These are phyloP conservation scores for Carallia pectinifolia DNA, from an alignment of 345 rosid species.

Conservation along the genomic window DNA sequence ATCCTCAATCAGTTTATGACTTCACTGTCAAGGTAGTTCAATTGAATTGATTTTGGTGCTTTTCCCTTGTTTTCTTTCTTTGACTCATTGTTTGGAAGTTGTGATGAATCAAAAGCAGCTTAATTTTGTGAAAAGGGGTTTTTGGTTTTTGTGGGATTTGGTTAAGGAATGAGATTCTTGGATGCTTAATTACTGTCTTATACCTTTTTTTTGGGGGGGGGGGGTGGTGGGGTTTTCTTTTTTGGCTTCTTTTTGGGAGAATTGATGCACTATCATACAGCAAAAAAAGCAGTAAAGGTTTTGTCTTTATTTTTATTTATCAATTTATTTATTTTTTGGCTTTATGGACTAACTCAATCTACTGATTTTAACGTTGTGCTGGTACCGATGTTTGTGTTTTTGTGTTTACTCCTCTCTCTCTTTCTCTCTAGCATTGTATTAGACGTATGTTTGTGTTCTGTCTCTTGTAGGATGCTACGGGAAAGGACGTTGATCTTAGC, in stretches of 20 bases:
- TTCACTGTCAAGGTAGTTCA: slow-evolving; percentile 76
- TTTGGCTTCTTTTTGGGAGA: not conserved
- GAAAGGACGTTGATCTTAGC: slow-evolving; percentile 70
- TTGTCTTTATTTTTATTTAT: no score
- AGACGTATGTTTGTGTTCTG: not conserved
- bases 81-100: not conserved
- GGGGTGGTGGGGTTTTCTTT: not conserved
- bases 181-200: not conserved
- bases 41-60: not conserved
- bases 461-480: slow-evolving; percentile 65
- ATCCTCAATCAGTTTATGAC: slow-evolving; percentile 54
- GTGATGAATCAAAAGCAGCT: not conserved
- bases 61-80: not conserved
- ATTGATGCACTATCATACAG: not conserved
- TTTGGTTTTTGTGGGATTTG: not conserved
- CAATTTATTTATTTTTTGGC: no score
- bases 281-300: no score
- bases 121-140: not conserved
- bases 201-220: not conserved
- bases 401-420: no score
- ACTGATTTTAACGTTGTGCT: no score
- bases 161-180: not conserved
- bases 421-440: not conserved
- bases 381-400: no score
- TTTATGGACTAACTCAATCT: no score